Percentiles rank a stretch among this genome's conserved stretches.
Evolutionary conservation across 768 basidiomycete genomes (phyloP).

Genomic region (Infundibulicybe gibba): DNA sequence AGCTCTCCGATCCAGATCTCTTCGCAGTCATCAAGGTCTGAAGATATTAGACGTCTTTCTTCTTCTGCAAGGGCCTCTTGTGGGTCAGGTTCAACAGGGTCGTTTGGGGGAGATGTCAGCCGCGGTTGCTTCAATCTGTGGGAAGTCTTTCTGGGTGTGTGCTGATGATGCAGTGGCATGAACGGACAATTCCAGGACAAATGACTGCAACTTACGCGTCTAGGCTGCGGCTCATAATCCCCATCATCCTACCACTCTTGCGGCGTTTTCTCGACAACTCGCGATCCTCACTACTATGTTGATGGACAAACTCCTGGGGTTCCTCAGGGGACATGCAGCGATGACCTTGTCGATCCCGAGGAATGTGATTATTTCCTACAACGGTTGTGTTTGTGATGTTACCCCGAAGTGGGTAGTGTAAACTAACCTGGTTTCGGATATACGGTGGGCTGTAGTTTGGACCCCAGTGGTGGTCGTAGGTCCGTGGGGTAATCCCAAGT

Average conservation of each 20-base stretch:
- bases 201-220: conserved; percentile 47
- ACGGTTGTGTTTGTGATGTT: no score
- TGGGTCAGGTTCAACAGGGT: conserved; percentile 19
- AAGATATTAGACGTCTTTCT: conserved; percentile 53
- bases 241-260: conserved; percentile 44
- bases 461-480: conserved; percentile 24
- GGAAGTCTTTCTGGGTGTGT: conserved; percentile 39
- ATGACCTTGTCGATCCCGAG: conserved; percentile 23
- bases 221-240: conserved; percentile 44
- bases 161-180: conserved; percentile 13
- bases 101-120: conserved; percentile 20
- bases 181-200: conserved; percentile 1
- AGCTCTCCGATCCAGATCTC: conserved; percentile 76
- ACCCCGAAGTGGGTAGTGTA: no score
- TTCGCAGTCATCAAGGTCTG: conserved; percentile 79
- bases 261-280: conserved; percentile 45
- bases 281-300: conserved; percentile 20
- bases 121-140: conserved; percentile 31
- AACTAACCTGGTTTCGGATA: conserved; percentile 29
- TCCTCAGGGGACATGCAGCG: conserved; percentile 32
- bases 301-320: conserved; percentile 29
- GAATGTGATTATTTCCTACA: no score
- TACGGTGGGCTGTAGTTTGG: conserved; percentile 30
- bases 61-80: conserved; percentile 26
- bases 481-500: conserved; percentile 6